Evolutionary conservation across 768 basidiomycete genomes (phyloP).

Genomic region (Lentinula raphanica): DNA sequence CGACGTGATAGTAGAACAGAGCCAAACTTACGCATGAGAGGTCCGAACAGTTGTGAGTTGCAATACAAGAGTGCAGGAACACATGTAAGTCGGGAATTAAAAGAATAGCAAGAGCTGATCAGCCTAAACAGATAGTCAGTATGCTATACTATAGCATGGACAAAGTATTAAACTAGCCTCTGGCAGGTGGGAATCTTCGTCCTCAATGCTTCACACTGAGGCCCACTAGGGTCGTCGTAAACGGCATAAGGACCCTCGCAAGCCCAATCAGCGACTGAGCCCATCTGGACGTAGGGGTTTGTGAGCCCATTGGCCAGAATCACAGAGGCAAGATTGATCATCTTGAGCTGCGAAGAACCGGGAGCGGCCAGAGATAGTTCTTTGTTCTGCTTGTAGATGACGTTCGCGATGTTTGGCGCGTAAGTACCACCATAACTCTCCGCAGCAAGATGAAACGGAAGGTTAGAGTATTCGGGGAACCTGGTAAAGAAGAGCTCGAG

Average conservation of each 20-base stretch:
- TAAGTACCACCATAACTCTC: constrained; percentile 80
- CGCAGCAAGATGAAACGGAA: constrained; percentile 74
- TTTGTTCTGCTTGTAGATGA: constrained; percentile 77
- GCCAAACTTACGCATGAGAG: constrained; percentile 56
- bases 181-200: constrained; percentile 72
- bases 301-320: constrained; percentile 88
- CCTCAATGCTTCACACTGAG: constrained; percentile 59
- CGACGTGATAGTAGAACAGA: neutral
- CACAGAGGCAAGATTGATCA: constrained; percentile 78
- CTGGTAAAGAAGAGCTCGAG: constrained; percentile 73
- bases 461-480: constrained; percentile 65
- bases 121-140: constrained; percentile 27
- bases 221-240: constrained; percentile 63
- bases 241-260: constrained; percentile 82
- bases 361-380: constrained; percentile 38
- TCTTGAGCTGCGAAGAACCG: constrained; percentile 39
- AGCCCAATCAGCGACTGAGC: constrained; percentile 73
- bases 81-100: constrained; percentile 56
- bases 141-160: neutral
- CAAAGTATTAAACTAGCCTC: constrained; percentile 9
- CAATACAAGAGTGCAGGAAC: constrained; percentile 78
- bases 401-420: constrained; percentile 79
- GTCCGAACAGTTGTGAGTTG: constrained; percentile 64
- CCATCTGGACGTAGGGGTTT: constrained; percentile 79
- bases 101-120: constrained; percentile 65